Evolutionary conservation across 23 red algal genomes (phyloP).

Genomic region (Gracilariopsis chorda): DNA sequence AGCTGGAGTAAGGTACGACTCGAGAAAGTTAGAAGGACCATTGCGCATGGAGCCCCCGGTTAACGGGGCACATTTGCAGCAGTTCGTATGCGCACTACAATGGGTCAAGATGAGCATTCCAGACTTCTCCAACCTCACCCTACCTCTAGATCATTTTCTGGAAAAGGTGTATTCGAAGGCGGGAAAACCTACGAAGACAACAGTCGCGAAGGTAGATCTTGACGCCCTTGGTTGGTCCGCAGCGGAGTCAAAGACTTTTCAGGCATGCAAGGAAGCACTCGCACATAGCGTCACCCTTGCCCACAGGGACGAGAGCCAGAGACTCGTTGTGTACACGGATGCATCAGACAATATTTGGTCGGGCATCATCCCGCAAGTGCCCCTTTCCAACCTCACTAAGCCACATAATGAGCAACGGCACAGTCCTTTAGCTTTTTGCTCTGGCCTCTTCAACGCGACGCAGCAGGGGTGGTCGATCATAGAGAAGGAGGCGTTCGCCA

Average conservation of each 20-base stretch:
- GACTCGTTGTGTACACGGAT: not conserved
- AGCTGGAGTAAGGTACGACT: not conserved
- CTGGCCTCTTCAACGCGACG: not conserved
- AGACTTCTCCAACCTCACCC: not conserved
- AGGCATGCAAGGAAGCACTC: not conserved
- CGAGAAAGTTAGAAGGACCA: not conserved
- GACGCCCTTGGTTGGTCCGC: not conserved
- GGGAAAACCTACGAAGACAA: not conserved
- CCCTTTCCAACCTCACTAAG: not conserved
- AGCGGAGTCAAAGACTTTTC: not conserved
- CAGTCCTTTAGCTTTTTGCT: not conserved
- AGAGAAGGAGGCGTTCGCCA: slow-evolving; percentile 12
- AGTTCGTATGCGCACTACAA: not conserved
- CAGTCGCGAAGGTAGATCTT: not conserved
- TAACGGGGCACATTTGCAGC: not conserved
- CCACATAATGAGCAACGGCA: not conserved
- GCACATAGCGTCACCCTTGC: not conserved
- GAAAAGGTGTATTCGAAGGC: not conserved
- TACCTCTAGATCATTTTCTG: not conserved
- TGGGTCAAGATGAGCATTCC: no score
- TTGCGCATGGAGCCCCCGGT: not conserved
- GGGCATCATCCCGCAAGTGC: slow-evolving; percentile 1
- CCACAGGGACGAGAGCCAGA: not conserved
- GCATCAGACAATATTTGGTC: not conserved
- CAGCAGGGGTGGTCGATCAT: not conserved